phyloP scores from a whole-genome alignment of 768 basidiomycete genomes.

The Hericium alpestre region DNA sequence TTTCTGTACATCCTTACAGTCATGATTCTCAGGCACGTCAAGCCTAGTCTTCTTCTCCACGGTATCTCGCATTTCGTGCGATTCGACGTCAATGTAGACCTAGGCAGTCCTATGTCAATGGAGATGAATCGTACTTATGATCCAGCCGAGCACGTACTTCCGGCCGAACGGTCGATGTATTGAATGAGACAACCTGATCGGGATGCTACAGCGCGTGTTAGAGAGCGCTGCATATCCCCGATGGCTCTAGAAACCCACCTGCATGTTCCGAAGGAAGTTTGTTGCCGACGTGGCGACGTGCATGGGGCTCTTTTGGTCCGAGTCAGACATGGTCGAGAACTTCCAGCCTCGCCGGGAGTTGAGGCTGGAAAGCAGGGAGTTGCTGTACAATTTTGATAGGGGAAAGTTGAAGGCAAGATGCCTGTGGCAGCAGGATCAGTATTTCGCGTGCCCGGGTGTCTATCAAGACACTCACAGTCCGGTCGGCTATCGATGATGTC shows the following conservation, averaged over 20 bases:
- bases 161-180: neutral
- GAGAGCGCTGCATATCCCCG: neutral
- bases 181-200: neutral
- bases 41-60: neutral
- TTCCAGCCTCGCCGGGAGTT: neutral
- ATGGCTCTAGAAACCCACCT: neutral
- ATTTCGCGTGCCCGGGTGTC: too few relatives aligned
- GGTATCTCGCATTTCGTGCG: neutral
- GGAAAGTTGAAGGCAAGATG: neutral
- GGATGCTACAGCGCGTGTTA: neutral
- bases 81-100: constrained; percentile 2
- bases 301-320: neutral
- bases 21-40: too few relatives aligned
- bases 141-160: neutral
- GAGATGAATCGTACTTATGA: neutral
- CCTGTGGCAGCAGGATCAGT: neutral
- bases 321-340: neutral
- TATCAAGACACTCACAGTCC: neutral
- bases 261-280: neutral
- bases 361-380: neutral
- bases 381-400: constrained; percentile 3
- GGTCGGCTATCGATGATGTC: neutral
- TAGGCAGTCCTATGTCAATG: neutral
- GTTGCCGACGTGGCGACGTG: neutral
- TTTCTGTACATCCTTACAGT: too few relatives aligned